Percentiles rank a stretch among this genome's conserved stretches.
Evolutionary conservation across 352 stramenopile genomes (phyloP).

Genomic region (Pythium folliculosum): DNA sequence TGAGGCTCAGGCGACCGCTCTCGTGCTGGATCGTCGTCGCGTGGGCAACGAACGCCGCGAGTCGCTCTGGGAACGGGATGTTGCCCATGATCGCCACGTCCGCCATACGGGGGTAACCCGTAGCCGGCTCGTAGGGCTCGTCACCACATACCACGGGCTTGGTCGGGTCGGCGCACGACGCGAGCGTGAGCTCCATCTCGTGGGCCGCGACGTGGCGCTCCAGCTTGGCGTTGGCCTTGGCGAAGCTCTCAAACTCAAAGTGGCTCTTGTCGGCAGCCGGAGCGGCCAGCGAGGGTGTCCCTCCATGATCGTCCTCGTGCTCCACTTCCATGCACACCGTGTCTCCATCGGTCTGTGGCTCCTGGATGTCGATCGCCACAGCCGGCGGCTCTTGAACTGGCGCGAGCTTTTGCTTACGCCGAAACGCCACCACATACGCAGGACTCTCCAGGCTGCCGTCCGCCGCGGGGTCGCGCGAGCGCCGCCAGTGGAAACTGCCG

Average conservation of each 20-base stretch:
- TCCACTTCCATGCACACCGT: background rate
- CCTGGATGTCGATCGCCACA: background rate
- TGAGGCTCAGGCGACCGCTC: conserved; percentile 1
- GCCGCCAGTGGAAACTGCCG: background rate
- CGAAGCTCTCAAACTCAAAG: background rate
- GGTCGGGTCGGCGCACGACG: background rate
- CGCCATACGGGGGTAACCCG: background rate
- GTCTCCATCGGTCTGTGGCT: background rate
- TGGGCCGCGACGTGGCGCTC: background rate
- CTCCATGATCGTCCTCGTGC: background rate
- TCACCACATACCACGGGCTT: background rate
- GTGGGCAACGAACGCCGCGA: background rate
- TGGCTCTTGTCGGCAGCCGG: background rate
- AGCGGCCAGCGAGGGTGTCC: background rate
- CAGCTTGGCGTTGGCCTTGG: background rate
- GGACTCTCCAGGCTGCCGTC: background rate
- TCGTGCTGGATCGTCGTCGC: conserved; percentile 1
- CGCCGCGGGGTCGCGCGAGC: background rate
- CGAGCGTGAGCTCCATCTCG: background rate
- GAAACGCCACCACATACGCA: conserved; percentile 11
- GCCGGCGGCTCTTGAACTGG: background rate
- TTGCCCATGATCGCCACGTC: background rate
- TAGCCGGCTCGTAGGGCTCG: background rate
- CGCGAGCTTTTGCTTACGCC: background rate
- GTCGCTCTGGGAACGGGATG: background rate